Percentiles rank a stretch among this genome's conserved stretches.
Evolutionary conservation across 805 yeast species (phyloP).

Genomic region (Candida broadrunensis): DNA sequence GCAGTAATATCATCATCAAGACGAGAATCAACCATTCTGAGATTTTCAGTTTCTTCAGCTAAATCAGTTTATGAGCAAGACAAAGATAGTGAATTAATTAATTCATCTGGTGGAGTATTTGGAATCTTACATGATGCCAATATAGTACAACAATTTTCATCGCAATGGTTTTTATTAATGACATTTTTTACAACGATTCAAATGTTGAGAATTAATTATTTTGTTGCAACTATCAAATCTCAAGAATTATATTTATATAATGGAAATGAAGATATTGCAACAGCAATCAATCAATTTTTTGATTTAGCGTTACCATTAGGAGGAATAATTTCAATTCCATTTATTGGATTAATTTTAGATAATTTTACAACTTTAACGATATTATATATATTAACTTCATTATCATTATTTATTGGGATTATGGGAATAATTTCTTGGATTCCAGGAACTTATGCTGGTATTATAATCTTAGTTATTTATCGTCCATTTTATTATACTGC

Average conservation of each 20-base stretch:
- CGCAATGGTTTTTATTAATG: slow-evolving; percentile 80
- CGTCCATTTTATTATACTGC: slow-evolving; percentile 93
- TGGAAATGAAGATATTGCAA: slow-evolving; percentile 51
- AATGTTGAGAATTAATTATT: slow-evolving; percentile 89
- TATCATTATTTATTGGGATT: slow-evolving; percentile 65
- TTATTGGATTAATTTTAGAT: slow-evolving; percentile 79
- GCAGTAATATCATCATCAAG: slow-evolving; percentile 23
- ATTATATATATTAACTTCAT: slow-evolving; percentile 46
- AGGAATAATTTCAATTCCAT: slow-evolving; percentile 82
- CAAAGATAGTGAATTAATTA: slow-evolving; percentile 54
- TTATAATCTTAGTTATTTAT: slow-evolving; percentile 69
- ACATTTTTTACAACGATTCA: slow-evolving; percentile 77
- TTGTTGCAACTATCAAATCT: slow-evolving; percentile 82
- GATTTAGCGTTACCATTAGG: slow-evolving; percentile 88
- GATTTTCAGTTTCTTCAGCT: slow-evolving; percentile 35
- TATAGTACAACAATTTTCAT: slow-evolving; percentile 46
- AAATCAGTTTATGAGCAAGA: slow-evolving; percentile 66
- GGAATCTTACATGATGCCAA: slow-evolving; percentile 73
- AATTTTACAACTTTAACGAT: slow-evolving; percentile 62
- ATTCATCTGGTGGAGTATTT: slow-evolving; percentile 64
- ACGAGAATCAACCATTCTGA: slow-evolving; percentile 34
- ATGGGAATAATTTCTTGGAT: slow-evolving; percentile 61
- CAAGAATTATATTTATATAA: slow-evolving; percentile 72
- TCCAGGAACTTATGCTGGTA: slow-evolving; percentile 65
- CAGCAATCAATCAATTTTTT: slow-evolving; percentile 65